Evolutionary conservation across 371 early-diverging fungal species (phyloP), one percentile per base, ranked within the genome.

Genomic region (Saksenaea vasiformis): DNA sequence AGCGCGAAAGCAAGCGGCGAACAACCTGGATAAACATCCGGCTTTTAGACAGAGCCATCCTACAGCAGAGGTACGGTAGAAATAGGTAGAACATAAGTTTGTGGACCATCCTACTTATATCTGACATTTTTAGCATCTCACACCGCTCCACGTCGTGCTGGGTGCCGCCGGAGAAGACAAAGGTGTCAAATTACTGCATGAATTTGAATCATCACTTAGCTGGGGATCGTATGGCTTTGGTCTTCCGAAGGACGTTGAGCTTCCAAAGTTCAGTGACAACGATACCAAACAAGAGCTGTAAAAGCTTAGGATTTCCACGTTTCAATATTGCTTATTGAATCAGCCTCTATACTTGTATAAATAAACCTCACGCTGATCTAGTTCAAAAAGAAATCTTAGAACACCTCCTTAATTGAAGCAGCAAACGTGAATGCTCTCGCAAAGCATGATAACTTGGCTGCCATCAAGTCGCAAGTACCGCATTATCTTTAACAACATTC

Each of bases 71-170:
- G 66, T 66, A 61, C 14, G 19, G n/a, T 14, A 17, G 11, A n/a
- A 41, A 41, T n/a, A n/a, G n/a, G n/a, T n/a, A 17, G 5, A 15
- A 28, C 1, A 55, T 43, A 56, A 28, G 37, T 31, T 34, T 0
- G 14, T 11, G 31, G 31, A 7, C 14, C 14, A 14, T 22, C n/a
- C 11, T 15, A 10, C 22, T 17, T 31, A 28, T 31, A 19, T 19
- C 22, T 55, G 13, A 55, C 17, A 8, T 35, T 26, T 19, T 27
- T 24, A 66, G 64, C 74, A 74, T 35, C 56, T 74, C 3, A 61
- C 70, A 3, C 74, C 74, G 24, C 63, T 74, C 56, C 69, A 74
- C 57, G 64, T 74, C n/a, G 74, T 68, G 3, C 36, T 70, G 7
- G 74, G 74, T 2, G 74, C 74, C 7, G 70, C 74, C 3, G 68